Evolutionary conservation across 805 yeast genomes (phyloP), one percentile per base, ranked within the genome.

Genomic region (Lachancea meyersii): DNA sequence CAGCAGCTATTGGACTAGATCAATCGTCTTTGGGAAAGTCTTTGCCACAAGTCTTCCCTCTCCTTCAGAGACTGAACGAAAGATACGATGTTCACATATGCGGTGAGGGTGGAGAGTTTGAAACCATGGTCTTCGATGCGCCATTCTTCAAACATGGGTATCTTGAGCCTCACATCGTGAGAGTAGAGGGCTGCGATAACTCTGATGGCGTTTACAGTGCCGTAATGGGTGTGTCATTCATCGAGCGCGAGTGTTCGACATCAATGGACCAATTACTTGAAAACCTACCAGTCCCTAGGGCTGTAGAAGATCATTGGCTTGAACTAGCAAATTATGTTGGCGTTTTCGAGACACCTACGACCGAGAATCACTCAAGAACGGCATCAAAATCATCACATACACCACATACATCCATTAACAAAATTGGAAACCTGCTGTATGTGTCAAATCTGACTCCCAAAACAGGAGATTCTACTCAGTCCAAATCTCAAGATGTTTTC

Each of bases 21-120:
- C 71, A 73, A 13, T 57, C 57, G 1, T 85, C 88, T 63, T 66
- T 93, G 47, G 95, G 94, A 1, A 73, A 75, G 58, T 67, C 80
- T 2, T 67, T 93, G 33, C 75, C 70, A 4, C 75, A 84, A 47
- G 67, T 82, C 49, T 75, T 73, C 43, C 83, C 86, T 1, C 72
- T 67, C 0, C 61, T 93, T 57, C 49, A 68, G 10, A 67, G 68
- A 31, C 65, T 89, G 47, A 82, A 88, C 58, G 46, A 58, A 8
- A 65, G 68, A 61, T 89, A 77, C 63, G 95, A 89, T 2, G 85
- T 89, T 11, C 96, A 91, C 60, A 79, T 93, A 0, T 93, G 98
- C 67, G 99, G 99, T 11, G 99, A 93, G 68, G 99, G 99, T 26
- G 99, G 99, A 1, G 99, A 93, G 62, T 93, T 87, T 62, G 99